Evolutionary conservation across 176 grass and related monocot genomes (phyloP), one percentile per base, ranked within the genome.

Genomic region (Rhynchospora pubera): DNA sequence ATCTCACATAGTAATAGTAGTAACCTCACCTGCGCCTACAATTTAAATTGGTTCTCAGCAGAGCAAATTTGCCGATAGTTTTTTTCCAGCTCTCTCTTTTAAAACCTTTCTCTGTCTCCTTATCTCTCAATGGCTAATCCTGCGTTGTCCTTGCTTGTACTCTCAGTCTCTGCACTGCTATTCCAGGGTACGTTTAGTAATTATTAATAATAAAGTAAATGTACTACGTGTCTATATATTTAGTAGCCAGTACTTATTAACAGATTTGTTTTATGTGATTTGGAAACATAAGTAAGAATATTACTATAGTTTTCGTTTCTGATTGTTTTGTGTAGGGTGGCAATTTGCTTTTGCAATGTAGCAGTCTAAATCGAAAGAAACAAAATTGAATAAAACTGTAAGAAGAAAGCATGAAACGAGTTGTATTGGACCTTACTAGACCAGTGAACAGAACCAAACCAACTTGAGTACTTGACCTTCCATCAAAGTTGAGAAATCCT

Each of bases 111-210:
- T n/a, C 13, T 30, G 13, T 46, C 59, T 43, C 55, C 19, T 12
- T 23, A 42, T 22, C 45, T 62, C 3, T 73, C 39, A 64, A 81
- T 66, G 79, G 79, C n/a, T 81, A 81, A 81, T 18, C 79, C 60
- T 64, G 45, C 58, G 47, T 65, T 81, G 18, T 65, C 60, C 79
- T 47, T 81, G 30, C 46, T 81, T 16, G 18, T 65, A 60, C 43
- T 81, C 60, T 81, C 34, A 43, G 19, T 81, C 6, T 24, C 79
- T 64, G 58, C 79, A 46, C 79, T 81, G 46, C 60, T 65, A 52
- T 52, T 81, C 19, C 79, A 64, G 7, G 60, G 79, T 81, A 76
- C 6, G 47, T 10, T 30, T 75, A 75, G 21, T 26, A 5, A n/a
- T n/a, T n/a, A 52, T 4, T 28, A 53, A 34, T 34, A 34, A 34